Conservation (phyloP, 2,329 filamentous ascomycete genomes). For the Dactylellina cionopaga region DNA sequence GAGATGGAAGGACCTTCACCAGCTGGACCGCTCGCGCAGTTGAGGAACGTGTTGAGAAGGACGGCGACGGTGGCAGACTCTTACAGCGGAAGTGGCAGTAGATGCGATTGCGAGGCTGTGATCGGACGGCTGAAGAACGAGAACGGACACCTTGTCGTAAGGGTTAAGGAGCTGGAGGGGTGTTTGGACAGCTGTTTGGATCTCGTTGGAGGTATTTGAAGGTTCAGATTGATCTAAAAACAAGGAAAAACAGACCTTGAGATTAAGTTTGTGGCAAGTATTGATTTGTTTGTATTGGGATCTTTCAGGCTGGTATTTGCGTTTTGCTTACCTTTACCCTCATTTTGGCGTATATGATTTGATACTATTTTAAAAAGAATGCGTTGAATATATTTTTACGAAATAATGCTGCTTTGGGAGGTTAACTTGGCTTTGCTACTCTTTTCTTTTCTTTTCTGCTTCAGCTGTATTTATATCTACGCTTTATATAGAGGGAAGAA, state of each 20-base stretch:
- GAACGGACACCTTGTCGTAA: slow-evolving; percentile 16
- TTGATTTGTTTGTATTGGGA: too few relatives aligned
- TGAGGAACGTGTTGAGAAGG: slow-evolving; percentile 42
- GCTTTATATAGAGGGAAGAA: too few relatives aligned
- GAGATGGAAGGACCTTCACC: slow-evolving; percentile 3
- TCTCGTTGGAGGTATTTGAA: slow-evolving; percentile 32
- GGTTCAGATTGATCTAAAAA: not conserved
- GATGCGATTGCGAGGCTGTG: slow-evolving; percentile 33
- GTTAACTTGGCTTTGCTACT: too few relatives aligned
- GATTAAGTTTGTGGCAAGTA: too few relatives aligned
- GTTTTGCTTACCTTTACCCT: too few relatives aligned
- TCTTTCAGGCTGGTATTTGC: too few relatives aligned
- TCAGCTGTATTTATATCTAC: too few relatives aligned
- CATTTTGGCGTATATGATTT: too few relatives aligned
- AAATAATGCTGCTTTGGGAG: too few relatives aligned
- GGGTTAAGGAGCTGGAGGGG: slow-evolving; percentile 43
- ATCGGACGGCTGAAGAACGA: slow-evolving; percentile 36
- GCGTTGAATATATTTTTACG: too few relatives aligned
- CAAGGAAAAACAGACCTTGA: not conserved
- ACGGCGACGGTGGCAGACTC: slow-evolving; percentile 29
- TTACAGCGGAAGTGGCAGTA: not conserved
- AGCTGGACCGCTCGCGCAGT: slow-evolving; percentile 28
- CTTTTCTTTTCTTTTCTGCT: too few relatives aligned
- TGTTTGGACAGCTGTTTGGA: slow-evolving; percentile 48
- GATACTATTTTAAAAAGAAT: too few relatives aligned